A percentile compares a stretch with the other conserved stretches of the same genome.
Evolutionary conservation across 1,284 basidiomycete species (phyloP).

Genomic region (Moesziomyces antarcticus): DNA sequence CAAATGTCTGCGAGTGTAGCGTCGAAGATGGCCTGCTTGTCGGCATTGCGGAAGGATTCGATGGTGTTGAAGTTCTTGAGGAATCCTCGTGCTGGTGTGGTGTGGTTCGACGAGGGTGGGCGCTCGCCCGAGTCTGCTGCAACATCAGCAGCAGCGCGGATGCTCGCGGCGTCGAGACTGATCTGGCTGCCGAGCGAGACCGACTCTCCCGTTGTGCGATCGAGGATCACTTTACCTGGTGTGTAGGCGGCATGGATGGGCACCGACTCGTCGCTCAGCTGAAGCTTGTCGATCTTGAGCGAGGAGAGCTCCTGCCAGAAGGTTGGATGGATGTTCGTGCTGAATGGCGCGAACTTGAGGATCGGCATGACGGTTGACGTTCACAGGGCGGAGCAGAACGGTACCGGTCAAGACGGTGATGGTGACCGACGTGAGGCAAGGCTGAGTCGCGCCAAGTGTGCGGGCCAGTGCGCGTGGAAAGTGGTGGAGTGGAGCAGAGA

Average conservation of each 20-base stretch:
- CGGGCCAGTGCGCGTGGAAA: not conserved
- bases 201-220: conserved; percentile 75
- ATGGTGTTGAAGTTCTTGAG: conserved; percentile 89
- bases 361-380: conserved; percentile 40
- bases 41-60: conserved; percentile 90
- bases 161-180: conserved; percentile 64
- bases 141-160: conserved; percentile 71
- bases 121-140: conserved; percentile 5
- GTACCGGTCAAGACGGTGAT: not conserved
- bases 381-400: not conserved
- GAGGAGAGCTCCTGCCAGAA: conserved; percentile 93
- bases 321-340: conserved; percentile 85
- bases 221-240: conserved; percentile 77
- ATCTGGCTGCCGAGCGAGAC: conserved; percentile 59
- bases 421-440: not conserved
- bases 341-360: conserved; percentile 86
- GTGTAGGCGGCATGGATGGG: conserved; percentile 78
- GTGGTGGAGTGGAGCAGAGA: not conserved
- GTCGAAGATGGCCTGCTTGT: conserved; percentile 83
- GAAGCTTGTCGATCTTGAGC: conserved; percentile 90
- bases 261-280: conserved; percentile 80
- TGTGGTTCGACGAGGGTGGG: conserved; percentile 44
- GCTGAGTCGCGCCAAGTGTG: not conserved
- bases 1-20: conserved; percentile 35
- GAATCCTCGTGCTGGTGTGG: conserved; percentile 72